These are phyloP conservation scores for Russula vinacea DNA, from an alignment of 768 basidiomycete species.

Conservation along the genomic window DNA sequence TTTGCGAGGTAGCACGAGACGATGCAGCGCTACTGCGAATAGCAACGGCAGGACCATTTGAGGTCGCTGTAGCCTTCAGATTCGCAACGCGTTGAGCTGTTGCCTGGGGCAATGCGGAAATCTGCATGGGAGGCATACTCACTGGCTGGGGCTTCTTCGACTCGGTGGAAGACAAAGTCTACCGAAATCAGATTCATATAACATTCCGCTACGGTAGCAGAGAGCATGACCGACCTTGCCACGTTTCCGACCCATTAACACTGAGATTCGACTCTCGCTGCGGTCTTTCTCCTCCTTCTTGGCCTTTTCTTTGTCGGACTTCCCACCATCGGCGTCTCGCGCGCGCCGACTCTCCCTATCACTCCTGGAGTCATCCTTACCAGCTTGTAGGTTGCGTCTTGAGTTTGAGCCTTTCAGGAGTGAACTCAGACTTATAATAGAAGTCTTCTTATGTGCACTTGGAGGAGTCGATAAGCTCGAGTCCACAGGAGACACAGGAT, in stretches of 20 bases:
- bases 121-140: constrained; percentile 86
- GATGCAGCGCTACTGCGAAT: constrained; percentile 48
- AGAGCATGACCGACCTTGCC: constrained; percentile 66
- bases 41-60: constrained; percentile 45
- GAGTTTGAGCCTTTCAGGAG: constrained; percentile 82
- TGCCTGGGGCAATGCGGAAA: constrained; percentile 73
- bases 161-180: constrained; percentile 85
- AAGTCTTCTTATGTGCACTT: constrained; percentile 71
- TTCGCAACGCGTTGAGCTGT: constrained; percentile 85
- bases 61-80: constrained; percentile 56
- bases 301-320: constrained; percentile 49
- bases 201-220: constrained; percentile 12
- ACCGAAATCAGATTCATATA: constrained; percentile 23
- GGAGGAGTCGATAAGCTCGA: constrained; percentile 51
- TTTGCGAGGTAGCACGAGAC: constrained; percentile 74
- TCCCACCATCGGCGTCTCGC: constrained; percentile 52
- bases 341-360: constrained; percentile 55
- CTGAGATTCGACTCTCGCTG: constrained; percentile 86
- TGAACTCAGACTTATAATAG: constrained; percentile 77
- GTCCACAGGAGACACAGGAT: constrained; percentile 52
- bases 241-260: constrained; percentile 81
- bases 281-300: constrained; percentile 81
- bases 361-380: constrained; percentile 42
- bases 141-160: constrained; percentile 70
- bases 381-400: constrained; percentile 70